phyloP scores from a whole-genome alignment of 768 basidiomycete genomes.

The Leccinum incarnatum region DNA sequence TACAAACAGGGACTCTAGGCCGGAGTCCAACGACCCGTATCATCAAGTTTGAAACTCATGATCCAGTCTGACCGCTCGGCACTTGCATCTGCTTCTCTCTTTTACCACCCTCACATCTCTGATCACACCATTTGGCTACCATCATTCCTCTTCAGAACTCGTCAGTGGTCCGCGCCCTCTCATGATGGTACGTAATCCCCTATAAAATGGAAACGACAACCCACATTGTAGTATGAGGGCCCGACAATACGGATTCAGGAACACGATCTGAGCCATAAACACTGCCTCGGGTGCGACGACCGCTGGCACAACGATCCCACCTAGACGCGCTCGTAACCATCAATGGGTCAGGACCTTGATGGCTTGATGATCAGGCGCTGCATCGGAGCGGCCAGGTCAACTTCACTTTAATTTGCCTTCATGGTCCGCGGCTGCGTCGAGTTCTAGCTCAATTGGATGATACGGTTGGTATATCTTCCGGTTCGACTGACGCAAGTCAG shows the following conservation, averaged over 20 bases:
- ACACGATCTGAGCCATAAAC: not conserved
- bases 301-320: not conserved
- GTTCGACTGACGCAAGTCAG: not conserved
- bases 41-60: not conserved
- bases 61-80: not conserved
- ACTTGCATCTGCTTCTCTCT: not conserved
- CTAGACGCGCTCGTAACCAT: not conserved
- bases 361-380: not conserved
- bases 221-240: not conserved
- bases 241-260: no score
- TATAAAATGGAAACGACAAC: not conserved
- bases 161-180: not conserved
- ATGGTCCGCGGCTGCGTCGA: not conserved
- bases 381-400: not conserved
- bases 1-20: not conserved
- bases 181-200: not conserved
- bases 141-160: not conserved
- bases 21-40: no score
- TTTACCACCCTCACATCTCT: no score
- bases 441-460: not conserved
- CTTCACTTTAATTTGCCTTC: not conserved
- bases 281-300: not conserved
- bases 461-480: not conserved
- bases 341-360: not conserved
- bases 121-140: not conserved